Percentiles rank a stretch among this genome's conserved stretches.
Evolutionary conservation across 2,329 filamentous ascomycete genomes (phyloP).

Genomic region (Xylariales sp.): DNA sequence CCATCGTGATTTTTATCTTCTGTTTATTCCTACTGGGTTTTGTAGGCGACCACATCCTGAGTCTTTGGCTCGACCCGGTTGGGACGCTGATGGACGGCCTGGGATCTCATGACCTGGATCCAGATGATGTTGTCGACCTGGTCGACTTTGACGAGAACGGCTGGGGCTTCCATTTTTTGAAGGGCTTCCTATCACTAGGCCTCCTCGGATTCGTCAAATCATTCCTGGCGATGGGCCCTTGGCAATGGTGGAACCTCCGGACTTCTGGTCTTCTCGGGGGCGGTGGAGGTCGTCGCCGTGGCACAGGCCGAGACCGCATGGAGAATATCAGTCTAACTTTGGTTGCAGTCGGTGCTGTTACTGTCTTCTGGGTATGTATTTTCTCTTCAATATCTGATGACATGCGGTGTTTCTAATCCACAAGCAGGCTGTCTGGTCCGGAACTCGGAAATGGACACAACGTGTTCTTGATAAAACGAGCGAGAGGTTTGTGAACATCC

Average conservation of each 20-base stretch:
- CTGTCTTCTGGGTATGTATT: slow-evolving; percentile 69
- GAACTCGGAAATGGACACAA: slow-evolving; percentile 68
- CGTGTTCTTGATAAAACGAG: slow-evolving; percentile 71
- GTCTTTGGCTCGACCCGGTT: slow-evolving; percentile 77
- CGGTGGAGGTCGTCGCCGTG: slow-evolving; percentile 48
- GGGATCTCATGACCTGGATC: slow-evolving; percentile 19
- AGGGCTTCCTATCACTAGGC: slow-evolving; percentile 86
- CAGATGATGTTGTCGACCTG: slow-evolving; percentile 2
- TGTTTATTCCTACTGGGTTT: slow-evolving; percentile 84
- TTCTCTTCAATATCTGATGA: slow-evolving; percentile 6
- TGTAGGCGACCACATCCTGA: slow-evolving; percentile 86
- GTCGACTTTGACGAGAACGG: slow-evolving; percentile 46
- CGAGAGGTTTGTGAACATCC: slow-evolving; percentile 80
- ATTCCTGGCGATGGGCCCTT: slow-evolving; percentile 68
- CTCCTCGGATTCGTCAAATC: slow-evolving; percentile 82
- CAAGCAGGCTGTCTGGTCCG: slow-evolving; percentile 71
- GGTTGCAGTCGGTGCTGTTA: slow-evolving; percentile 73
- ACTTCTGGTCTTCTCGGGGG: slow-evolving; percentile 51
- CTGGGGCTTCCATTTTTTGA: slow-evolving; percentile 82
- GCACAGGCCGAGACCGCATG: slow-evolving; percentile 70
- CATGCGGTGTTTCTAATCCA: background rate
- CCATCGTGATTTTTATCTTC: slow-evolving; percentile 64
- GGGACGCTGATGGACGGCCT: slow-evolving; percentile 48
- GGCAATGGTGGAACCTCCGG: slow-evolving; percentile 72
- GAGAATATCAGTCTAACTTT: slow-evolving; percentile 77